These are phyloP conservation scores for Colletotrichum paranaense DNA, from an alignment of 2,329 filamentous ascomycete genomes.

Conservation along the genomic window DNA sequence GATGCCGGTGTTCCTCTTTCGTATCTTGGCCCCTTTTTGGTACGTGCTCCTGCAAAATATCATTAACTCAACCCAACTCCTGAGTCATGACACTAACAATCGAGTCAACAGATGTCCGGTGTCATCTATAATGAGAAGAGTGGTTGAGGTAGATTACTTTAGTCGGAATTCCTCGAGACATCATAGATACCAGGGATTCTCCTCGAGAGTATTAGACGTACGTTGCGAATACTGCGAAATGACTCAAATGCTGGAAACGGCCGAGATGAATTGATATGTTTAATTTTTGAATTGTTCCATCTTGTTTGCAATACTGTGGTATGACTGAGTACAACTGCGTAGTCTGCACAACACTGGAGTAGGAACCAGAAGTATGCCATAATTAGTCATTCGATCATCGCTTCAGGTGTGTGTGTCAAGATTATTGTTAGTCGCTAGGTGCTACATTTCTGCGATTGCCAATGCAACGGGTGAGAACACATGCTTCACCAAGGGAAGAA, in stretches of 20 bases:
- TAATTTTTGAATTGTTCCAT: neutral
- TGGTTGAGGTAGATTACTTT: neutral
- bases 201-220: neutral
- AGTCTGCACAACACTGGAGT: neutral
- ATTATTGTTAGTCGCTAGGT: too few species aligned
- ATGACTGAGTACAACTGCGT: neutral
- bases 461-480: too few species aligned
- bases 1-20: neutral
- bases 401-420: too few species aligned
- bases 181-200: neutral
- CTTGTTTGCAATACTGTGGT: neutral
- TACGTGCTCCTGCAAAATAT: neutral
- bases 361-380: too few species aligned
- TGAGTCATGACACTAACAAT: neutral
- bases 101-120: neutral
- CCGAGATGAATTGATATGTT: neutral
- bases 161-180: neutral
- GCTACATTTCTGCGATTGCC: too few species aligned
- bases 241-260: neutral
- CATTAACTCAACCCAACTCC: neutral
- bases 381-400: too few species aligned
- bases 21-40: constrained; percentile 20
- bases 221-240: neutral
- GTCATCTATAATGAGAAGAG: neutral
- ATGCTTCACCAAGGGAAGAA: too few species aligned